These are phyloP conservation scores for Dactylonectria macrodidyma DNA, from an alignment of 2,329 filamentous ascomycete species.

Conservation along the genomic window DNA sequence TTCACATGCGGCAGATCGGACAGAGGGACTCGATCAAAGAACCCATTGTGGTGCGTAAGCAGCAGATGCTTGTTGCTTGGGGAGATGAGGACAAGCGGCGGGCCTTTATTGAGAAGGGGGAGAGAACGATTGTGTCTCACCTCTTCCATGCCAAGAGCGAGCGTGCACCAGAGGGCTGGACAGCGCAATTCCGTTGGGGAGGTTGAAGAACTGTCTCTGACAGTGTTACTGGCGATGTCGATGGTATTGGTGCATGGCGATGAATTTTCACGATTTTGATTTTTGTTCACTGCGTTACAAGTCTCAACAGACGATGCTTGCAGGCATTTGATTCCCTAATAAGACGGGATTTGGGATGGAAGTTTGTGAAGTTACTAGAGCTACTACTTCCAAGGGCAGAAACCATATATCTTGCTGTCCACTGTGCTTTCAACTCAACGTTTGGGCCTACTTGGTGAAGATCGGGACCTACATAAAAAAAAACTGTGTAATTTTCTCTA, in stretches of 20 bases:
- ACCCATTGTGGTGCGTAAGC: slow-evolving; percentile 53
- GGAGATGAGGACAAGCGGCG: slow-evolving; percentile 51
- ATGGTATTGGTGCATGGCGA: neutral
- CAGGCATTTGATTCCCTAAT: too few species aligned
- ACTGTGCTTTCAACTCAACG: too few species aligned
- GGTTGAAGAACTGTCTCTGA: slow-evolving; percentile 3
- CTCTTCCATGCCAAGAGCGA: slow-evolving; percentile 46
- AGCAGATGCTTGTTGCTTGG: slow-evolving; percentile 58
- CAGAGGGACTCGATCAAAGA: slow-evolving; percentile 52
- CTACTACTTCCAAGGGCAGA: too few species aligned
- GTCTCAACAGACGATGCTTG: neutral
- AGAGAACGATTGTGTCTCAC: slow-evolving; percentile 50
- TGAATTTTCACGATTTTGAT: neutral
- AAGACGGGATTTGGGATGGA: too few species aligned
- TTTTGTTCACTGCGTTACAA: neutral
- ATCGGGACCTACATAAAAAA: too few species aligned
- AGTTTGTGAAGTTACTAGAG: too few species aligned
- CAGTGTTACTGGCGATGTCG: neutral
- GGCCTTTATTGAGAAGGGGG: slow-evolving; percentile 45
- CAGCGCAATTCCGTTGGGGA: slow-evolving; percentile 30
- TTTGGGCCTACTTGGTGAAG: too few species aligned
- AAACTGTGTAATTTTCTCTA: too few species aligned
- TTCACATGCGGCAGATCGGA: slow-evolving; percentile 56
- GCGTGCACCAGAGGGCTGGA: slow-evolving; percentile 33
- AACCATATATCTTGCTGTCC: too few species aligned